phyloP scores from a whole-genome alignment of 106 monocot species.

The Platanthera guangdongensis region DNA sequence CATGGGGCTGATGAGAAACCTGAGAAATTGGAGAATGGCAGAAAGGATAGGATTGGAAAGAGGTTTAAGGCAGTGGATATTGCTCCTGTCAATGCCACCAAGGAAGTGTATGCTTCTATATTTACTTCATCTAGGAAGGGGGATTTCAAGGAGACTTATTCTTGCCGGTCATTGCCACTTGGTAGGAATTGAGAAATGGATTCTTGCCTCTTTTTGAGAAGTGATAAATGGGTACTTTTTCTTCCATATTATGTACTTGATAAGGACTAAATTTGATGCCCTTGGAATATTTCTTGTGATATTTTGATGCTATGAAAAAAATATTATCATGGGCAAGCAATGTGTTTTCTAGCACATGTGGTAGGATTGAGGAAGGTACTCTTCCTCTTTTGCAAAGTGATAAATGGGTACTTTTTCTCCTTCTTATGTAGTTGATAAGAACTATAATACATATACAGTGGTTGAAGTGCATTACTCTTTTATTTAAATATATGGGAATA shows the following conservation, averaged over 20 bases:
- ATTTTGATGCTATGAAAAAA: neutral
- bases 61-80: conserved; percentile 68
- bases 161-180: conserved; percentile 76
- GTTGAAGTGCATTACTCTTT: neutral
- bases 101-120: conserved; percentile 90
- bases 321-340: no score
- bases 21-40: conserved; percentile 33
- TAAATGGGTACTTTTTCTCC: no score
- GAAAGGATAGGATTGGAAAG: conserved; percentile 28
- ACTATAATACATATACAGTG: neutral
- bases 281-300: neutral
- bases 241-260: neutral
- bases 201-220: neutral
- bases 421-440: neutral
- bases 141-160: conserved; percentile 71
- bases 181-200: conserved; percentile 65
- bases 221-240: neutral
- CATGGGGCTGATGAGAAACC: conserved; percentile 17
- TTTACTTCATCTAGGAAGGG: conserved; percentile 84
- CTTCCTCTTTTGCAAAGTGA: no score
- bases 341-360: no score
- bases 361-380: no score
- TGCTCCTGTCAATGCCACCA: conserved; percentile 67
- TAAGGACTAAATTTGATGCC: neutral
- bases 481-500: neutral